Percentiles rank a stretch among this genome's conserved stretches.
Conservation (phyloP, 2,329 filamentous ascomycete species). For the Aspergillus pseudoterreus region DNA sequence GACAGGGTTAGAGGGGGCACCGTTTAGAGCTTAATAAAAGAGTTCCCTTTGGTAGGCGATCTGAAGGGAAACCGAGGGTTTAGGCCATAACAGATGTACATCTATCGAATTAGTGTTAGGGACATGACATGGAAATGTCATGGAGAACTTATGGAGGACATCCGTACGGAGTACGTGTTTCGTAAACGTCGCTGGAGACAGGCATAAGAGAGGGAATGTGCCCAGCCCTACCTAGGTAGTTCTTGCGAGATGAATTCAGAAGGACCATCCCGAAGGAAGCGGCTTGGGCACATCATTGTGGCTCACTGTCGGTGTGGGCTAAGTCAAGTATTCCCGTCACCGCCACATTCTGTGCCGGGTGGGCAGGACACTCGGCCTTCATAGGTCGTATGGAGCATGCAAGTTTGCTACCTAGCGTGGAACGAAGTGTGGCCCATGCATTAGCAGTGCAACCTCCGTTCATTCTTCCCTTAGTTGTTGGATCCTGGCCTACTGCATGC, state of each 20-base stretch:
- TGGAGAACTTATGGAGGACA: too few relatives aligned
- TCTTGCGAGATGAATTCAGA: not conserved
- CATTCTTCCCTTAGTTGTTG: slow-evolving; percentile 4
- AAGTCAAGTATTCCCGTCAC: not conserved
- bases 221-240: not conserved
- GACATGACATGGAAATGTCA: too few relatives aligned
- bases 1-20: too few relatives aligned
- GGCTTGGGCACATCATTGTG: not conserved
- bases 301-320: not conserved
- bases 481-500: slow-evolving; percentile 14
- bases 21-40: too few relatives aligned
- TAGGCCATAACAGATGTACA: too few relatives aligned
- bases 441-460: slow-evolving; percentile 10
- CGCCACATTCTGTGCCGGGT: not conserved
- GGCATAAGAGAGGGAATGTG: not conserved
- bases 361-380: not conserved
- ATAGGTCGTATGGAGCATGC: not conserved
- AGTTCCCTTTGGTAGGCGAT: too few relatives aligned
- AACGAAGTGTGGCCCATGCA: slow-evolving; percentile 12
- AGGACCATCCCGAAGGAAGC: not conserved
- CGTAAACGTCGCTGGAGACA: not conserved
- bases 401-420: slow-evolving; percentile 1
- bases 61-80: too few relatives aligned
- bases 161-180: too few relatives aligned
- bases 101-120: too few relatives aligned